Evolutionary conservation across 2,329 filamentous ascomycete species (phyloP), one percentile per base, ranked within the genome.

Genomic region (Cadophora luteo-olivacea): DNA sequence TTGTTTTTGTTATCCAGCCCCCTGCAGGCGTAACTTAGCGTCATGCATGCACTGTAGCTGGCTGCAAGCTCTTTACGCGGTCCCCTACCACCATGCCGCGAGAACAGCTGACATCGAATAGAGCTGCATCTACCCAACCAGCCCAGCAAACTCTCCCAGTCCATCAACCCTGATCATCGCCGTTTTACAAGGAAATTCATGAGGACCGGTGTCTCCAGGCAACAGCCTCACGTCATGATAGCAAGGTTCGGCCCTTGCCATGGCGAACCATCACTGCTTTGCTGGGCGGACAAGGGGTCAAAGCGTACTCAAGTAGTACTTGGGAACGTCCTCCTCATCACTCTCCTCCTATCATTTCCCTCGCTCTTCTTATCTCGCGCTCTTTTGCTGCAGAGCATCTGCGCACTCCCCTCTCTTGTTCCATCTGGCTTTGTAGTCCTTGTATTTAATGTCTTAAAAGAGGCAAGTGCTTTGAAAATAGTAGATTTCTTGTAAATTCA

Each of bases 11-110:
- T 61, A 48, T 33, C 25, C 22, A 38, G 48, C 51, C 49, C 49
- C 41, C 41, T 68, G 48, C 33, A 25, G 36, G 38, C 41, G 11
- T 6, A 22, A n/a, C 8, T 64, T 70, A 70, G 69, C 60, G 12
- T 45, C 65, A 72, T 75, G 74, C 74, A 75, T 22, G 45, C 45
- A 22, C 45, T 49, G 45, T 49, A 49, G 45, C 45, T 49, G 45
- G 41, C 41, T 45, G 61, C 61, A 64, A 61, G 69, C 73, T 71
- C 74, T 76, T 65, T 73, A 75, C 74, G 69, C 74, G 73, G 58
- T 49, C 55, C 22, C 25, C 22, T 38, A 29, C 9, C 33, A 5
- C 38, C 32, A 14, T 19, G 38, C 63, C 66, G 66, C 68, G 63
- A 68, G 33, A 62, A 49, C 64, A 38, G 63, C 66, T 60, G 58